Conservation (phyloP, 441 rosid species). For the Mallotus japonicus region DNA sequence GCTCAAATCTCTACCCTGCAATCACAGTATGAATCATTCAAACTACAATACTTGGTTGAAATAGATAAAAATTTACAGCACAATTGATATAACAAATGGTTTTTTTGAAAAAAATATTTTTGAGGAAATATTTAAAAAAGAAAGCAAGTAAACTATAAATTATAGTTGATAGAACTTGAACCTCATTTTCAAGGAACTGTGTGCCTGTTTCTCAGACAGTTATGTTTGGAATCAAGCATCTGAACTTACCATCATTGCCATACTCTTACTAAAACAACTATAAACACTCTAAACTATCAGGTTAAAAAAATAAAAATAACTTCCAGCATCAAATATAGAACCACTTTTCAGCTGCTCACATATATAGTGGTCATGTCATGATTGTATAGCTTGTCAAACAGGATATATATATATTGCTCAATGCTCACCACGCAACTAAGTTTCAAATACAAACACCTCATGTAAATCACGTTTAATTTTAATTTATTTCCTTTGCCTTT, state of each 20-base stretch:
- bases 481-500: too few species aligned
- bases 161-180: not conserved
- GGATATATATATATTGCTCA: too few species aligned
- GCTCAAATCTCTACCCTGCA: slow-evolving; percentile 82
- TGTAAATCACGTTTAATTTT: too few species aligned
- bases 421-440: too few species aligned
- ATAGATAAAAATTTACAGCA: not conserved
- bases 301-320: not conserved
- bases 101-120: not conserved
- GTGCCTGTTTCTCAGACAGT: not conserved
- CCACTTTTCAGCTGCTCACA: too few species aligned
- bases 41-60: not conserved
- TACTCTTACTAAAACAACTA: not conserved
- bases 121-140: too few species aligned
- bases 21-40: slow-evolving; percentile 19
- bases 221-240: not conserved
- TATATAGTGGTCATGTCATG: too few species aligned
- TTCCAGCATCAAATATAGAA: too few species aligned
- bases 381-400: too few species aligned
- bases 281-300: too few species aligned
- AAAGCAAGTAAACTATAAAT: not conserved
- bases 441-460: too few species aligned
- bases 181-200: not conserved
- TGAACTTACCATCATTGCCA: not conserved
- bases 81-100: not conserved